Evolutionary conservation across 1,284 basidiomycete species (phyloP).

Genomic region (Singerocomus inundabilis): DNA sequence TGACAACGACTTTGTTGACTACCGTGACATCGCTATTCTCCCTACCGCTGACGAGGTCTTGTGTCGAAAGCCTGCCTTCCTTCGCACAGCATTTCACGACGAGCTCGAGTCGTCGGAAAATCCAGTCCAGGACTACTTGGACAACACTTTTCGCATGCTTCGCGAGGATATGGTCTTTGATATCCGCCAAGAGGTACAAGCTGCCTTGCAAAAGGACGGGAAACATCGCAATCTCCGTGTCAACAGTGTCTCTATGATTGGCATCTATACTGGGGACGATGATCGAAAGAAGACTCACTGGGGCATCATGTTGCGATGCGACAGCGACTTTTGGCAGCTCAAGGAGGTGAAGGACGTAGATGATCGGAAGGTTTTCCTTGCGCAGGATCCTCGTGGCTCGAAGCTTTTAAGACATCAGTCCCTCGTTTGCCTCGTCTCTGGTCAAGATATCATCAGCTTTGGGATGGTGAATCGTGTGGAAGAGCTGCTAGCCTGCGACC

Average conservation of each 20-base stretch:
- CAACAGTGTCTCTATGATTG: slow-evolving; percentile 37
- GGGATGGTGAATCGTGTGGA: slow-evolving; percentile 55
- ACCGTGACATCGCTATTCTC: slow-evolving; percentile 53
- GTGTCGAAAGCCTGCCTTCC: slow-evolving; percentile 33
- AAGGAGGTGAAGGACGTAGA: slow-evolving; percentile 23
- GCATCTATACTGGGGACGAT: slow-evolving; percentile 37
- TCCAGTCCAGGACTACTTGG: slow-evolving; percentile 47
- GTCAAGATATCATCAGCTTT: slow-evolving; percentile 49
- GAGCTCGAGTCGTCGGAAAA: slow-evolving; percentile 37
- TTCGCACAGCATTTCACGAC: slow-evolving; percentile 34
- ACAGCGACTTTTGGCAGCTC: slow-evolving; percentile 41
- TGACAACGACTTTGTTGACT: slow-evolving; percentile 61
- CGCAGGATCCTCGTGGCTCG: slow-evolving; percentile 35
- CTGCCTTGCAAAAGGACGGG: slow-evolving; percentile 41
- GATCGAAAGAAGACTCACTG: slow-evolving; percentile 41
- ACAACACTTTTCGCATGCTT: slow-evolving; percentile 63
- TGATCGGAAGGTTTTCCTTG: slow-evolving; percentile 36
- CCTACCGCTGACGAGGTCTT: slow-evolving; percentile 59
- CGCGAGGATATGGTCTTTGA: slow-evolving; percentile 67
- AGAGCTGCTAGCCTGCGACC: slow-evolving; percentile 43
- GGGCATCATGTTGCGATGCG: slow-evolving; percentile 46
- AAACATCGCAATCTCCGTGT: slow-evolving; percentile 42
- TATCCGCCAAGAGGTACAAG: slow-evolving; percentile 54
- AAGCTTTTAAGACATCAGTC: slow-evolving; percentile 52
- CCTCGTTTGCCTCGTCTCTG: slow-evolving; percentile 47